Conservation (phyloP, 768 basidiomycete species). For the Macrolepiota dolichaula region DNA sequence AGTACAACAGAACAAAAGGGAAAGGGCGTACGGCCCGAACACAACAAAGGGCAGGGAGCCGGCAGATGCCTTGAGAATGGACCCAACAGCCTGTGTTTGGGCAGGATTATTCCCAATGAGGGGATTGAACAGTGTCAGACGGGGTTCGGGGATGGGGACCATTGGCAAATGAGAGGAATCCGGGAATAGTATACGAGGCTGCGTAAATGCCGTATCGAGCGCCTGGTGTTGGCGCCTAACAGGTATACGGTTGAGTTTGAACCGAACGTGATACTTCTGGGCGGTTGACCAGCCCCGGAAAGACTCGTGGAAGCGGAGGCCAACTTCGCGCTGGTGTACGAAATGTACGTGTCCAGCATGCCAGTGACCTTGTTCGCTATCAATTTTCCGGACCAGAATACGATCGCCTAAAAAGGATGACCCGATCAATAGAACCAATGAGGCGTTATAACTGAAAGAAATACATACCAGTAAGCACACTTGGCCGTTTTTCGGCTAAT, state of each 20-base stretch:
- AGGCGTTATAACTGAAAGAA: not conserved
- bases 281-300: conserved; percentile 36
- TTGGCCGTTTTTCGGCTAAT: conserved; percentile 55
- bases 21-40: conserved; percentile 55
- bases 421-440: not conserved
- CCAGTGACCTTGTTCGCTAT: conserved; percentile 41
- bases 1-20: not conserved
- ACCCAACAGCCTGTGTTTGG: conserved; percentile 46
- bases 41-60: conserved; percentile 56
- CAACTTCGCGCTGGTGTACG: conserved; percentile 46
- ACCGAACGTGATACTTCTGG: conserved; percentile 46
- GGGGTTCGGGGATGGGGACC: not conserved
- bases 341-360: conserved; percentile 57
- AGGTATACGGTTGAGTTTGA: conserved; percentile 55
- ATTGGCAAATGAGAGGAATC: not conserved
- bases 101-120: conserved; percentile 42
- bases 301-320: conserved; percentile 41
- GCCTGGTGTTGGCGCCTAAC: conserved; percentile 60
- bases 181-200: conserved; percentile 53
- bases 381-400: conserved; percentile 46
- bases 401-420: conserved; percentile 39
- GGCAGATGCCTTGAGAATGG: conserved; percentile 37
- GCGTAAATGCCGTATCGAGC: conserved; percentile 39
- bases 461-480: conserved; percentile 47
- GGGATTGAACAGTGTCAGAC: conserved; percentile 32